These are phyloP conservation scores for Thalassiosira hispida DNA, from an alignment of 352 stramenopile genomes.

Conservation along the genomic window DNA sequence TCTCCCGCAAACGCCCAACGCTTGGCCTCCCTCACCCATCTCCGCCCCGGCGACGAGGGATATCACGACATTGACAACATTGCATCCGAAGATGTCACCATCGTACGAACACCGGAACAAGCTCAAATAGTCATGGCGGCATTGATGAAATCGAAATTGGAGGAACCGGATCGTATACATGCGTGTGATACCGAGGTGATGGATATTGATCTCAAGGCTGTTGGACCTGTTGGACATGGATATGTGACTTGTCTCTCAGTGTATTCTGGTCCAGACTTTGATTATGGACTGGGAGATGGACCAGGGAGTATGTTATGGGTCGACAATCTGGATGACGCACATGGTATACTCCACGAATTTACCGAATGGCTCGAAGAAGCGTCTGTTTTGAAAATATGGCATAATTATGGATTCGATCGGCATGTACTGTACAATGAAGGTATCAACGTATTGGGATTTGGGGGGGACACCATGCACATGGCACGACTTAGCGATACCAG, in stretches of 20 bases:
- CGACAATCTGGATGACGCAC: conserved; percentile 90
- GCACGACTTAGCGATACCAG: conserved; percentile 90
- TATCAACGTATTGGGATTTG: conserved; percentile 91
- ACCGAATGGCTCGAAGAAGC: conserved; percentile 93
- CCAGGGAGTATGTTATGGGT: conserved; percentile 86
- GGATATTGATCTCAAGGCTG: conserved; percentile 94
- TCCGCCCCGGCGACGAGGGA: conserved; percentile 69
- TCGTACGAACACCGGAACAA: conserved; percentile 80
- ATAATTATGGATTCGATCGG: conserved; percentile 99
- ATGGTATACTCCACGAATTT: conserved; percentile 88
- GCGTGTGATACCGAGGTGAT: conserved; percentile 98
- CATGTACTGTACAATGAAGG: conserved; percentile 97
- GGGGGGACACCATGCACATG: conserved; percentile 99
- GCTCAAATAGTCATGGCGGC: conserved; percentile 74
- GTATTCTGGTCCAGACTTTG: conserved; percentile 94
- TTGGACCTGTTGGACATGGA: conserved; percentile 95
- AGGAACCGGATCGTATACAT: conserved; percentile 87
- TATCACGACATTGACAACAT: conserved; percentile 69
- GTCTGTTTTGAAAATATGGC: conserved; percentile 94
- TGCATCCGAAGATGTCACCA: conserved; percentile 43
- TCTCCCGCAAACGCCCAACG: conserved; percentile 45
- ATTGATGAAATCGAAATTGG: conserved; percentile 57
- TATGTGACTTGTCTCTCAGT: conserved; percentile 97
- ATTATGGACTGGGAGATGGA: conserved; percentile 92
- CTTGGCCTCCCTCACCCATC: conserved; percentile 42